Evolutionary conservation across 164 flowering plant genomes (phyloP).

Genomic region (Tinospora cordifolia): DNA sequence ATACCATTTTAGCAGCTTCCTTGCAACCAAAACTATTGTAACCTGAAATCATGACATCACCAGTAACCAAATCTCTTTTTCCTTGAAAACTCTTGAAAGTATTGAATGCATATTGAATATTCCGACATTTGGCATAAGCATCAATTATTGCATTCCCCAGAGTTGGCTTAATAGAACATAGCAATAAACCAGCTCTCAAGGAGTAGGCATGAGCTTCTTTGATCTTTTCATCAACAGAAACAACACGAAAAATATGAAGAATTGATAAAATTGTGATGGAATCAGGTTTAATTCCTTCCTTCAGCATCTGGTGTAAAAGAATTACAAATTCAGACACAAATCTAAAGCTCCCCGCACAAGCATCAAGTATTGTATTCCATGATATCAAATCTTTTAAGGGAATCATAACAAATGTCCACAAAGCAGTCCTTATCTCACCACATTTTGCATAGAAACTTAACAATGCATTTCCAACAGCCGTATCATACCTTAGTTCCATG

Average conservation of each 20-base stretch:
- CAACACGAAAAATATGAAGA: constrained; percentile 28
- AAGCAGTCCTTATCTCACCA: constrained; percentile 35
- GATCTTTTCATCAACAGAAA: constrained; percentile 27
- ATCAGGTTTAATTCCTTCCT: constrained; percentile 51
- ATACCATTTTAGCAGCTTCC: constrained; percentile 38
- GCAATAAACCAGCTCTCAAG: constrained; percentile 32
- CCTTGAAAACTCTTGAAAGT: constrained; percentile 44
- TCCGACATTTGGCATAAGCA: constrained; percentile 70
- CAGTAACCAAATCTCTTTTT: constrained; percentile 40
- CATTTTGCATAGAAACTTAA: constrained; percentile 64
- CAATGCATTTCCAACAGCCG: constrained; percentile 57
- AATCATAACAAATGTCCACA: constrained; percentile 35
- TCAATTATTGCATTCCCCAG: constrained; percentile 61
- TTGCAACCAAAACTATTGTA: constrained; percentile 28
- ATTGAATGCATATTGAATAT: constrained; percentile 43
- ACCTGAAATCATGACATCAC: constrained; percentile 56
- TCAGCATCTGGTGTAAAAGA: constrained; percentile 39
- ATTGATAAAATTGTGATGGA: constrained; percentile 48
- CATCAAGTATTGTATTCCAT: constrained; percentile 78
- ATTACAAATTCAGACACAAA: constrained; percentile 21
- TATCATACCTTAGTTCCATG: constrained; percentile 29
- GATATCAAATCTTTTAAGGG: constrained; percentile 54
- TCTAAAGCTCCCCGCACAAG: constrained; percentile 28
- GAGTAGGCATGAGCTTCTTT: constrained; percentile 61
- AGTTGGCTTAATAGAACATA: constrained; percentile 27